Evolutionary conservation across 257 asterid species (phyloP).

Genomic region (Petunia axillaris): DNA sequence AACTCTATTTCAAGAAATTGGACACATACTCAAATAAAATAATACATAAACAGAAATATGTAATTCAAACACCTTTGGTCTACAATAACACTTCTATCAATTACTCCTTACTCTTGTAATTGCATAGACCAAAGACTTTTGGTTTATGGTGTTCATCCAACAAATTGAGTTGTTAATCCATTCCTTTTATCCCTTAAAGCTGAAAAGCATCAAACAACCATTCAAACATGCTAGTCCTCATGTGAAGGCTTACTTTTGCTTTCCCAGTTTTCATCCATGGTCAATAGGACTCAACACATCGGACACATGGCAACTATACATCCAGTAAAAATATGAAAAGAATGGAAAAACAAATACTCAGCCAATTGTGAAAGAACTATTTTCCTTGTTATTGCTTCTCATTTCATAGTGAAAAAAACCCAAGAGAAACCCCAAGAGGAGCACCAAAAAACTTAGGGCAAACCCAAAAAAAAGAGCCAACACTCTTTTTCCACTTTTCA

Average conservation of each 20-base stretch:
- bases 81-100: neutral
- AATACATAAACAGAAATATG: neutral
- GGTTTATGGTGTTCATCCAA: neutral
- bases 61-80: neutral
- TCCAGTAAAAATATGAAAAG: neutral
- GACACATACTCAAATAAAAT: no score
- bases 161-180: neutral
- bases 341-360: neutral
- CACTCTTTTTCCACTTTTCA: constrained; percentile 3
- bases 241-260: no score
- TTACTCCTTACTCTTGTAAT: neutral
- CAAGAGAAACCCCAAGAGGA: constrained; percentile 25
- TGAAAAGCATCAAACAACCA: neutral
- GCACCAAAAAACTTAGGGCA: constrained; percentile 21
- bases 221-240: no score
- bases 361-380: neutral
- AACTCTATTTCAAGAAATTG: no score
- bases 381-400: constrained; percentile 17
- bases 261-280: no score
- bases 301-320: neutral
- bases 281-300: no score
- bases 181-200: no score
- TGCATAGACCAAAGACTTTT: neutral
- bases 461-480: constrained; percentile 21
- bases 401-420: constrained; percentile 14